phyloP scores from a whole-genome alignment of 192 early-diverging fungal species.

The Oehlia diaphana region DNA sequence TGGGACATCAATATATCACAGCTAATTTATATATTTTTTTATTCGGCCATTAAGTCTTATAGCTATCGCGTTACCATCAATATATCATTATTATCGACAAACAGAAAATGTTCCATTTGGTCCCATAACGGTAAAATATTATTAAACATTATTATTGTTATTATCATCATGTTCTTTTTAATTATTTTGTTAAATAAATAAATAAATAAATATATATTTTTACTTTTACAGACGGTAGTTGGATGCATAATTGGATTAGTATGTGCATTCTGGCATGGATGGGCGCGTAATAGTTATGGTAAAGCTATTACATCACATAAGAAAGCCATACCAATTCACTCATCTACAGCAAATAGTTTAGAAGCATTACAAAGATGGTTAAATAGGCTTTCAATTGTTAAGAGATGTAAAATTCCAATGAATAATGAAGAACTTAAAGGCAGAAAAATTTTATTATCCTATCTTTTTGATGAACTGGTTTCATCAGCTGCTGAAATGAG shows the following conservation, averaged over 20 bases:
- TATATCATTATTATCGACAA: constrained; percentile 16
- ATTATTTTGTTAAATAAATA: not conserved
- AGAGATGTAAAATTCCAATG: constrained; percentile 14
- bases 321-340: constrained; percentile 10
- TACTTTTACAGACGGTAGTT: not conserved
- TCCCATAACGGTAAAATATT: not conserved
- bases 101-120: not conserved
- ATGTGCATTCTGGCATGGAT: constrained; percentile 12
- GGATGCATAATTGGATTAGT: not conserved
- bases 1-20: not conserved
- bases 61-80: not conserved
- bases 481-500: constrained; percentile 5
- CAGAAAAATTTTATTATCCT: not conserved
- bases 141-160: not conserved
- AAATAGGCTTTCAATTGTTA: constrained; percentile 11
- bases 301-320: not conserved
- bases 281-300: constrained; percentile 8
- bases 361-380: constrained; percentile 17
- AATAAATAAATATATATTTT: not conserved
- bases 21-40: not conserved
- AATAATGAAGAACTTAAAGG: not conserved
- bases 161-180: not conserved
- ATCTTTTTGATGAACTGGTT: constrained; percentile 12
- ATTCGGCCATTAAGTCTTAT: not conserved
- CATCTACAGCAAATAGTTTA: not conserved